A percentile compares a stretch with the other conserved stretches of the same genome.
phyloP scores from a whole-genome alignment of 2,329 filamentous ascomycete species.

The Rhynchosporium graminicola region DNA sequence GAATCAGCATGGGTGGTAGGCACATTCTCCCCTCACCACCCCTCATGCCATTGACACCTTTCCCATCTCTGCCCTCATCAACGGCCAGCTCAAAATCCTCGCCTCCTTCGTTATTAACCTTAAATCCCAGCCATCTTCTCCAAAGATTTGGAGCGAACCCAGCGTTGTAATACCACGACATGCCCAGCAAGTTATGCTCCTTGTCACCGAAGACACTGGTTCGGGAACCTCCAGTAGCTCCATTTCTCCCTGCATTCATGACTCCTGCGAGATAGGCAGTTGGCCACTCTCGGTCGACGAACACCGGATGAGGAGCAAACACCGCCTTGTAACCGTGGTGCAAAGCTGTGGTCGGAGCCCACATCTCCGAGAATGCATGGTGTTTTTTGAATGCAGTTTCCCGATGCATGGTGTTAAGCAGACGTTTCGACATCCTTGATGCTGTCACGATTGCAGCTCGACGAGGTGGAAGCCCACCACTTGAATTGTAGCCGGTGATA shows the following conservation, averaged over 20 bases:
- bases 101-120: constrained; percentile 75
- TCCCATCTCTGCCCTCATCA: constrained; percentile 45
- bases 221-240: constrained; percentile 70
- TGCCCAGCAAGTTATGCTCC: constrained; percentile 84
- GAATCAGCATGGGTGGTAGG: constrained; percentile 82
- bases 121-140: constrained; percentile 81
- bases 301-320: constrained; percentile 86
- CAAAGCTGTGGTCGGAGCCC: constrained; percentile 82
- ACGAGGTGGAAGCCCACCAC: constrained; percentile 64
- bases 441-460: constrained; percentile 88
- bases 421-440: constrained; percentile 75
- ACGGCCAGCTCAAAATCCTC: constrained; percentile 70
- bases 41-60: constrained; percentile 50
- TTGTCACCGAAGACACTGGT: constrained; percentile 78
- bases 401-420: constrained; percentile 85
- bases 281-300: constrained; percentile 85
- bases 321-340: constrained; percentile 94
- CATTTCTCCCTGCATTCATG: constrained; percentile 78
- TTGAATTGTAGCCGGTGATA: constrained; percentile 79
- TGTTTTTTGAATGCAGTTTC: constrained; percentile 84
- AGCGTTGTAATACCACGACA: constrained; percentile 91
- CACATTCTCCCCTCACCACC: constrained; percentile 86
- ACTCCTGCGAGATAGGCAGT: constrained; percentile 72
- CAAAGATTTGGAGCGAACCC: constrained; percentile 82
- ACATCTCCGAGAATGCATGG: constrained; percentile 96